These are phyloP conservation scores for Madurella mycetomatis DNA, from an alignment of 2,329 filamentous ascomycete species.

Conservation along the genomic window DNA sequence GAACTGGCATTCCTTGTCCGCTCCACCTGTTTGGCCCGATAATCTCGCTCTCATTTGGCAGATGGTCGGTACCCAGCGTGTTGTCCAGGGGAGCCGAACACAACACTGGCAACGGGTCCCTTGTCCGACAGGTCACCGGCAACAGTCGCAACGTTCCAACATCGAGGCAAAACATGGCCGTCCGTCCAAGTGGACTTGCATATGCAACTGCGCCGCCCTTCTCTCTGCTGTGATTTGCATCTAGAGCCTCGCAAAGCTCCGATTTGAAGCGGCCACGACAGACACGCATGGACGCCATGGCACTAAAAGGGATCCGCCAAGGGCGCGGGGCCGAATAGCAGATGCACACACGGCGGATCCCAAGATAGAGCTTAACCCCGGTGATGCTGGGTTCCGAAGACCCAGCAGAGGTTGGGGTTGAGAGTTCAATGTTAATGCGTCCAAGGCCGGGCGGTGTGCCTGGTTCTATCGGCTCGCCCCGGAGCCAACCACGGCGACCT, in stretches of 20 bases:
- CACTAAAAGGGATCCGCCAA: slow-evolving; percentile 1
- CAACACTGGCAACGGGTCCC: too few relatives aligned
- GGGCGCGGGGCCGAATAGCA: background rate
- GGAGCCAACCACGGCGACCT: background rate
- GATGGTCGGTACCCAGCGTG: slow-evolving; percentile 21
- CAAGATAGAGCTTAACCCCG: background rate
- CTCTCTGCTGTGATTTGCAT: background rate
- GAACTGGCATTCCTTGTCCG: slow-evolving; percentile 22
- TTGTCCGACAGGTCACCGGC: background rate
- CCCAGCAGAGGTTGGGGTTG: background rate
- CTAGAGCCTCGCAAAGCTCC: background rate
- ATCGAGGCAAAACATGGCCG: background rate
- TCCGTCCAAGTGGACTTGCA: background rate
- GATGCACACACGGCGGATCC: slow-evolving; percentile 5
- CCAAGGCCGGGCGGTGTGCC: background rate
- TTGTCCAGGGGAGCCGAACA: background rate
- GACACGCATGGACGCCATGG: slow-evolving; percentile 1
- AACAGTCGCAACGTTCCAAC: background rate
- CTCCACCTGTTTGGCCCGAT: slow-evolving; percentile 16
- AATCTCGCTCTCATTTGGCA: slow-evolving; percentile 24
- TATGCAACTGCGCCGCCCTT: background rate
- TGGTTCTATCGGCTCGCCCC: background rate
- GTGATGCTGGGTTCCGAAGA: background rate
- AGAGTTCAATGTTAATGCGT: background rate
- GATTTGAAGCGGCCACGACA: slow-evolving; percentile 12